Base-by-base conservation (phyloP, 345 rosid species). In the Garcia nutans region DNA sequence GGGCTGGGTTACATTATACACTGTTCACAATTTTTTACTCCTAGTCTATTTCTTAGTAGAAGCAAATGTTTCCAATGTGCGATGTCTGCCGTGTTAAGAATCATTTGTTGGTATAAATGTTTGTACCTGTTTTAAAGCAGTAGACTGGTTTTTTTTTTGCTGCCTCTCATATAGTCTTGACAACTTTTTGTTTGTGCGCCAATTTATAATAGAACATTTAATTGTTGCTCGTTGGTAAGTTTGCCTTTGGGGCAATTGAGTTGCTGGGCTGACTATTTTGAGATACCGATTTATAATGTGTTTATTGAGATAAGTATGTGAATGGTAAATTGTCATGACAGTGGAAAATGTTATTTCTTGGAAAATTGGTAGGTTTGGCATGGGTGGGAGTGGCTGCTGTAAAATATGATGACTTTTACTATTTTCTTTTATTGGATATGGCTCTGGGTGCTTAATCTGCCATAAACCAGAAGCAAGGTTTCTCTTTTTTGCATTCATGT, bases 401-500 rank as follows among this genome's bases (percentile, higher is more conserved):
- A 9, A 15, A 37, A 2, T 4, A 22, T 41, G n/a, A 9, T 42
- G 9, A 13, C n/a, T 28, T 19, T 42, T 65, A 17, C 41, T 65
- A 65, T 65, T 65, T 65, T 23, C 45, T 19, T 8, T 57, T 44
- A 59, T 5, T 71, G 33, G 65, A 44, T 71, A 28, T 58, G 24
- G 33, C 74, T 71, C 16, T 47, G 12, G 74, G 22, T 71, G 50
- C 65, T 71, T 57, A 71, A 42, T 22, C 64, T 37, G 65, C 54
- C n/a, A 42, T 57, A 19, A 23, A 37, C 12, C 3, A 22, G 37
- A 13, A 13, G 11, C 24, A 7, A 9, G 63, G n/a, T 45, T 37
- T 71, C 19, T 15, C 2, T 9, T 20, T 26, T 24, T 20, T 2
- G 13, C 37, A 37, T 69, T 69, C 58, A 6, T 37, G 41, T 37